Evolutionary conservation across 176 grass and related monocot genomes (phyloP), one percentile per base, ranked within the genome.

Genomic region (Chloris gayana): DNA sequence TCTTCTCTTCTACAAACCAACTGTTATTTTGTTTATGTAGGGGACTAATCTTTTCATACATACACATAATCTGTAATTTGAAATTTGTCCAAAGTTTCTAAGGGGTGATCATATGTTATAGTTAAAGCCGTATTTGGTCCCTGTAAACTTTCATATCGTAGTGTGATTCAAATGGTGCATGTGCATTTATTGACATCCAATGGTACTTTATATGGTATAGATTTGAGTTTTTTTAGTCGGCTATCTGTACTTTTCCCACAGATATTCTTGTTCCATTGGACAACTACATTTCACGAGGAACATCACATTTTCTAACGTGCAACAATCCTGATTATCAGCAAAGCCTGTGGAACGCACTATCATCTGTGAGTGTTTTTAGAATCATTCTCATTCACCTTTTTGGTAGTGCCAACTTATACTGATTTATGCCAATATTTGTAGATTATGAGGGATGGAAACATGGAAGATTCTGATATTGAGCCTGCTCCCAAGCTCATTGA

Each of bases 181-280:
- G 4, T 37, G 35, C 35, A 37, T 57, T 71, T 72, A n/a, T n/a
- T n/a, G n/a, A n/a, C n/a, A n/a, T n/a, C n/a, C n/a, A n/a, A n/a
- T n/a, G n/a, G n/a, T n/a, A n/a, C n/a, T n/a, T n/a, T n/a, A n/a
- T n/a, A n/a, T n/a, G n/a, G n/a, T n/a, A n/a, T n/a, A n/a, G n/a
- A n/a, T n/a, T n/a, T n/a, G n/a, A n/a, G n/a, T n/a, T 47, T 15
- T 47, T 79, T 25, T 67, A 74, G 22, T 82, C 9, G 14, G 37
- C 13, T 58, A 1, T 70, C n/a, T 66, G 21, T 72, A 66, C 80
- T 31, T 77, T 31, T 35, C 29, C 54, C 31, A 50, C 70, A 97
- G 94, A 91, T 89, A 97, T 93, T 82, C 89, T 97, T 86, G 91
- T 97, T 83, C 94, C 94, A 14, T 70, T 97, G 79, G 94, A 93